A percentile compares a stretch with the other conserved stretches of the same genome.
These are phyloP conservation scores for Suillus hirtellus DNA, from an alignment of 768 basidiomycete species.

Conservation along the genomic window DNA sequence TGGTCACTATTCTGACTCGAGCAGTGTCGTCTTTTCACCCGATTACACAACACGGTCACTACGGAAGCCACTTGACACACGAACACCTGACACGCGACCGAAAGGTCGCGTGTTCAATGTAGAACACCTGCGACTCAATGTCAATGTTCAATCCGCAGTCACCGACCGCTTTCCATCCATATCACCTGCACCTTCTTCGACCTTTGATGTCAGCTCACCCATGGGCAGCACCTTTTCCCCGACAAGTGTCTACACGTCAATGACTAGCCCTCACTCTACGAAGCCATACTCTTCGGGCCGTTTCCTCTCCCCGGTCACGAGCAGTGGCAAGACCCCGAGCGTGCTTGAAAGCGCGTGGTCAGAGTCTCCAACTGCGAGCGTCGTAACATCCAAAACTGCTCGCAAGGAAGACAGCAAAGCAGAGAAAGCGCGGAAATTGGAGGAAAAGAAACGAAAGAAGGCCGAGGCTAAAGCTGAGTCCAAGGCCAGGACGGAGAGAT, in stretches of 20 bases:
- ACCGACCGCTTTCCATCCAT: constrained; percentile 19
- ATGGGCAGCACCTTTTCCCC: constrained; percentile 7
- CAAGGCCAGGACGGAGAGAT: constrained; percentile 39
- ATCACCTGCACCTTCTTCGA: constrained; percentile 19
- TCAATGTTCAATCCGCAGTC: constrained; percentile 27
- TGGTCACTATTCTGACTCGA: constrained; percentile 20
- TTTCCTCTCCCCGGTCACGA: constrained; percentile 28
- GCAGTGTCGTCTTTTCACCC: constrained; percentile 26
- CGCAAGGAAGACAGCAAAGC: constrained; percentile 36
- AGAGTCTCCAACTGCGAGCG: constrained; percentile 23
- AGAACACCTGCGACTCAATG: constrained; percentile 32
- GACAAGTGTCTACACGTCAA: not conserved
- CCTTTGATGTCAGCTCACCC: constrained; percentile 12
- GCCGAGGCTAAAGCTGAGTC: constrained; percentile 41
- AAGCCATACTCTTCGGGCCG: constrained; percentile 29
- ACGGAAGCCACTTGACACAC: not conserved
- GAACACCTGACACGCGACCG: constrained; percentile 8
- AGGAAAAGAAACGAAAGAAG: constrained; percentile 45
- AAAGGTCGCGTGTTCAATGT: constrained; percentile 28
- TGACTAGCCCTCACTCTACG: constrained; percentile 10
- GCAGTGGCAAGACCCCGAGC: constrained; percentile 14
- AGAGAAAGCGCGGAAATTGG: constrained; percentile 43
- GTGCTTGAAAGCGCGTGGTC: constrained; percentile 11
- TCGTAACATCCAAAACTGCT: constrained; percentile 12
- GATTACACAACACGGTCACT: constrained; percentile 3